Percentiles rank a stretch among this genome's conserved stretches.
Evolutionary conservation across 176 grass and related monocot genomes (phyloP).

Genomic region (Oryza punctata): DNA sequence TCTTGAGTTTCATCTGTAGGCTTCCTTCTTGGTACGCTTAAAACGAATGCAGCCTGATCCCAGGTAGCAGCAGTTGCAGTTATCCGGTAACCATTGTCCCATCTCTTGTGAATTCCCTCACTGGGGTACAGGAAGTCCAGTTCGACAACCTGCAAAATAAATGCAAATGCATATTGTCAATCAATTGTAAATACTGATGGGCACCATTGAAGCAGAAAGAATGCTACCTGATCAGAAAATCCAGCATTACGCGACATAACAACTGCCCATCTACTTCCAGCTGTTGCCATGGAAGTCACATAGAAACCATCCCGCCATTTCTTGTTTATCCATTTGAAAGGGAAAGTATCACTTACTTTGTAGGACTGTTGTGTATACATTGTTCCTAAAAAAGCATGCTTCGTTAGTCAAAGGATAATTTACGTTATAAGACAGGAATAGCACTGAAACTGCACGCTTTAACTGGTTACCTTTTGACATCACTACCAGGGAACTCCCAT

Average conservation of each 20-base stretch:
- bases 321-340: constrained; percentile 99
- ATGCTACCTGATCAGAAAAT: constrained; percentile 83
- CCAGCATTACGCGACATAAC: constrained; percentile 97
- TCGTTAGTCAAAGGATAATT: constrained; percentile 19
- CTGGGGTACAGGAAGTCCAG: constrained; percentile 98
- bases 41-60: constrained; percentile 88
- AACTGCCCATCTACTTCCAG: constrained; percentile 93
- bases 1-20: constrained; percentile 88
- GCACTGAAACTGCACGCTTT: constrained; percentile 17
- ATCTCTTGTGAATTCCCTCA: constrained; percentile 96
- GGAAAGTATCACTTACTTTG: constrained; percentile 95
- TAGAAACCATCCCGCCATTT: constrained; percentile 96
- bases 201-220: background rate
- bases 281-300: constrained; percentile 97
- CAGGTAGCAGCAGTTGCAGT: constrained; percentile 85
- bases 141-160: constrained; percentile 79
- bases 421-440: constrained; percentile 11
- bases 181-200: background rate
- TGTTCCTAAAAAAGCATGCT: constrained; percentile 58
- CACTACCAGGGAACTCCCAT: constrained; percentile 86
- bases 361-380: constrained; percentile 89
- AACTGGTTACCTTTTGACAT: constrained; percentile 95
- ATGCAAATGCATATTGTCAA: background rate
- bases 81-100: constrained; percentile 91
- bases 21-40: constrained; percentile 87